phyloP scores from a whole-genome alignment of 2,329 filamentous ascomycete genomes.

The Penicillium sclerotigenum region DNA sequence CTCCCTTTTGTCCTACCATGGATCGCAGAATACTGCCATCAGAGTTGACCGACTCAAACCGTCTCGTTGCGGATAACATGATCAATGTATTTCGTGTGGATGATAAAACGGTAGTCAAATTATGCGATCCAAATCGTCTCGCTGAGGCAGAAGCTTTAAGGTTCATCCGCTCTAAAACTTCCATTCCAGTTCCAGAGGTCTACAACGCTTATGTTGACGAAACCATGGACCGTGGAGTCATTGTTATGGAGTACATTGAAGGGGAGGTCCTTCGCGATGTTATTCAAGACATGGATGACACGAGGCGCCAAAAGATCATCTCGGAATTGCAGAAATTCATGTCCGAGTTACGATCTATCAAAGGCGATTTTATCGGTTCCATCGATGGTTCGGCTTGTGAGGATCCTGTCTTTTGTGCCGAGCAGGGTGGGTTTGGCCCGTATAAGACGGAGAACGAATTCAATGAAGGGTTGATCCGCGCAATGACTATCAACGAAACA shows the following conservation, averaged over 20 bases:
- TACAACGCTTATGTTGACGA: not conserved
- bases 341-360: not conserved
- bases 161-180: not conserved
- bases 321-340: not conserved
- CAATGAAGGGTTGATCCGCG: not conserved
- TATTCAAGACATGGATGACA: not conserved
- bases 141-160: not conserved
- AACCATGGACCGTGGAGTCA: not conserved
- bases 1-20: not conserved
- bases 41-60: not conserved
- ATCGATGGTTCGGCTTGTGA: not conserved
- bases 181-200: not conserved
- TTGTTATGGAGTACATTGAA: not conserved
- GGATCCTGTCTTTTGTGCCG: not conserved
- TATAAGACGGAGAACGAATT: not conserved
- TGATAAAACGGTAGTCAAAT: not conserved
- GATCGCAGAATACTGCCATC: not conserved
- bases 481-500: not conserved
- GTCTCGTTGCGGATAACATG: not conserved
- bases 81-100: not conserved
- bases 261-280: not conserved
- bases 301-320: not conserved
- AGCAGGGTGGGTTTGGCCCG: not conserved
- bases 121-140: not conserved
- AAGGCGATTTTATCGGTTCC: not conserved